A percentile compares a stretch with the other conserved stretches of the same genome.
phyloP scores from a whole-genome alignment of 2,329 filamentous ascomycete genomes.

The Mariannaea sp. region DNA sequence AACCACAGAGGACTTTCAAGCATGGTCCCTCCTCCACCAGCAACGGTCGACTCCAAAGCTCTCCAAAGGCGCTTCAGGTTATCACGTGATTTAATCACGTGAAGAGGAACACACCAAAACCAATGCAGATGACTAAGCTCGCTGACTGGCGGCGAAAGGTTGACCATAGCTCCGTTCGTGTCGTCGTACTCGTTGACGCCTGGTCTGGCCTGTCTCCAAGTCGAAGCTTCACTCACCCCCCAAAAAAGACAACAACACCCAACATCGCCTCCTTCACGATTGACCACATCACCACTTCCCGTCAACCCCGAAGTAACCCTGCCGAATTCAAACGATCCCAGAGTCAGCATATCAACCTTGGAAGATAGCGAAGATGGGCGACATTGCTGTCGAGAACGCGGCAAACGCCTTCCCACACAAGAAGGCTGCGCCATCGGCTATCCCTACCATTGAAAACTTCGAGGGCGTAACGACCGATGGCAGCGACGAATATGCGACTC shows the following conservation, averaged over 20 bases:
- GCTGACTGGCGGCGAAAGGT: constrained; percentile 20
- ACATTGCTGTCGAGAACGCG: constrained; percentile 83
- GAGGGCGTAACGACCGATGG: constrained; percentile 82
- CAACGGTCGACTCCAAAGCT: too few relatives aligned
- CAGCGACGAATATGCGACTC: constrained; percentile 89
- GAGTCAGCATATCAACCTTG: not conserved
- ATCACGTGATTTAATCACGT: constrained; percentile 5
- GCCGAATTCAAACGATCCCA: constrained; percentile 7
- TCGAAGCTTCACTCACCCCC: constrained; percentile 32
- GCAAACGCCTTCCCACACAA: constrained; percentile 76
- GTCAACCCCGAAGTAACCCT: not conserved
- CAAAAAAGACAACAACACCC: constrained; percentile 12
- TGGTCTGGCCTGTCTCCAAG: constrained; percentile 33
- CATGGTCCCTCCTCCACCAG: too few relatives aligned
- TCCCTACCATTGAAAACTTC: constrained; percentile 87
- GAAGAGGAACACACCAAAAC: constrained; percentile 27
- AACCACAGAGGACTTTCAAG: too few relatives aligned
- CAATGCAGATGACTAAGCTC: constrained; percentile 31
- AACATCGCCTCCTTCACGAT: constrained; percentile 14
- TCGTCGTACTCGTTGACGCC: constrained; percentile 40
- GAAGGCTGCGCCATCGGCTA: constrained; percentile 77
- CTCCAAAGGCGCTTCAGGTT: too few relatives aligned
- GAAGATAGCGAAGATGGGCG: constrained; percentile 68
- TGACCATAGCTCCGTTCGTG: constrained; percentile 35
- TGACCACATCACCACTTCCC: constrained; percentile 15